phyloP scores from a whole-genome alignment of 176 grass and related monocot genomes.

The Sorghum bicolor region Sorghum_bicolor_NCBIv3 NC_012875.2:59018001-59018500 shows the following conservation, averaged over 20 bases:
- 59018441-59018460: background rate
- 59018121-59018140: background rate
- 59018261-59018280: background rate
- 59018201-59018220: background rate
- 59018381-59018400: background rate
- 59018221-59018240: background rate
- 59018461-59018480: conserved; percentile 17
- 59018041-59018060: background rate
- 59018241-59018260: background rate
- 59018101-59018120: background rate
- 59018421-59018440: conserved; percentile 7
- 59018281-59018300: background rate
- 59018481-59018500: conserved; percentile 16
- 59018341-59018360: background rate
- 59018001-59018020: background rate
- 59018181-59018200: background rate
- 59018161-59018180: background rate
- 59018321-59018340: background rate
- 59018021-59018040: background rate
- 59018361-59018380: background rate
- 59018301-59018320: conserved; percentile 2
- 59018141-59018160: background rate
- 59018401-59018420: background rate
- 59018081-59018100: background rate
- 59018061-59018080: background rate